These are phyloP conservation scores for Cyclotella sp. DNA, from an alignment of 108 stramenopile genomes.

Conservation along the genomic window DNA sequence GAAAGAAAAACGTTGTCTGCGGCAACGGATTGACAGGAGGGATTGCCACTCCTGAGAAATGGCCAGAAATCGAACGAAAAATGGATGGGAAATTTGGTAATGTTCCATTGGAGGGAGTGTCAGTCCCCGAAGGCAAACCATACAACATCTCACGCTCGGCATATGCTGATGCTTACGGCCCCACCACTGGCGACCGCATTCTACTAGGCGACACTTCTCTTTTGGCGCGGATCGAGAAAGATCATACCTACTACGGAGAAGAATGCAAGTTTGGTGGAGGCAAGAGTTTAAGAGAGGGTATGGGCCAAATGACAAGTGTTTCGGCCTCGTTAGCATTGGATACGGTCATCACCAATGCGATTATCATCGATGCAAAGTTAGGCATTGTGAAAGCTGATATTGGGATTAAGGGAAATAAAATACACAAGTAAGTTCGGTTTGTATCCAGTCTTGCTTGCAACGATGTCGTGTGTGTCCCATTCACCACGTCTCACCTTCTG, in stretches of 20 bases:
- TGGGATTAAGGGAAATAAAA: conserved; percentile 91
- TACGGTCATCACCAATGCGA: conserved; percentile 95
- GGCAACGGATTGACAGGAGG: conserved; percentile 62
- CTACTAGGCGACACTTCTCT: conserved; percentile 92
- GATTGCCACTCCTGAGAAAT: conserved; percentile 16
- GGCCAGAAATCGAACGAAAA: conserved; percentile 38
- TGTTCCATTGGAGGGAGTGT: neutral
- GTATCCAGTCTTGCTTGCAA: too few relatives aligned
- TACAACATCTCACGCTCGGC: conserved; percentile 42
- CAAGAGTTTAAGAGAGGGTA: conserved; percentile 97
- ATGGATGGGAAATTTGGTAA: conserved; percentile 48
- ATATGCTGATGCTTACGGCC: conserved; percentile 88
- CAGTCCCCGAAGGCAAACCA: conserved; percentile 42
- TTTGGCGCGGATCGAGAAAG: conserved; percentile 80
- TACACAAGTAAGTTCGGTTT: conserved; percentile 66
- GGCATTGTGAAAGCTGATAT: conserved; percentile 95
- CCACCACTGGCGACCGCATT: conserved; percentile 87
- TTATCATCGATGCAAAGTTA: conserved; percentile 87
- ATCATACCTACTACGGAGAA: conserved; percentile 88
- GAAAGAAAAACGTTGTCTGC: conserved; percentile 55
- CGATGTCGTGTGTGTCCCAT: neutral
- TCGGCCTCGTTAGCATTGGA: conserved; percentile 79
- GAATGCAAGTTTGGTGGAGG: conserved; percentile 99
- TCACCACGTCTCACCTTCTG: neutral
- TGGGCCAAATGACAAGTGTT: conserved; percentile 92